Conservation (phyloP, 83 land plant genomes). For the Isoetes engelmannii region DNA sequence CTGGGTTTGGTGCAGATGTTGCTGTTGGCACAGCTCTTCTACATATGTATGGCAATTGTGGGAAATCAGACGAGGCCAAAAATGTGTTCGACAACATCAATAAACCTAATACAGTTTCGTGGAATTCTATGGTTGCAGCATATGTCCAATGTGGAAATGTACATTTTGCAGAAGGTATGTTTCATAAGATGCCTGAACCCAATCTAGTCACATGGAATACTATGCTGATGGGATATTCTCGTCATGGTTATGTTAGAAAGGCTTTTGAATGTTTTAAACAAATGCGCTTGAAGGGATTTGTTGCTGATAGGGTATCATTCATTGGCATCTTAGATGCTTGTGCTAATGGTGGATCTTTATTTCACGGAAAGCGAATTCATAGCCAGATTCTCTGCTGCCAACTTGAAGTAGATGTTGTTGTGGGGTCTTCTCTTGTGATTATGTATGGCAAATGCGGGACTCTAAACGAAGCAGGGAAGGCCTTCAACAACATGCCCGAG, state of each 20-base stretch:
- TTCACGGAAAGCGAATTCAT: constrained; percentile 35
- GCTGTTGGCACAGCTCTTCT: constrained; percentile 43
- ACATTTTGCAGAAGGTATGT: no score
- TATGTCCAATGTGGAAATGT: constrained; percentile 27
- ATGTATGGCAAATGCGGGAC: constrained; percentile 46
- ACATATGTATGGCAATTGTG: constrained; percentile 49
- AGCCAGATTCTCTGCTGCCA: constrained; percentile 29
- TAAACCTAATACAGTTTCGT: constrained; percentile 43
- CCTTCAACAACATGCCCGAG: constrained; percentile 35
- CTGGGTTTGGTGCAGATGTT: constrained; percentile 26
- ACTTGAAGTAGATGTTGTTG: constrained; percentile 23
- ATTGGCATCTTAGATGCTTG: constrained; percentile 41
- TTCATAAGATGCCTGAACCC: no score
- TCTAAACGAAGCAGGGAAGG: constrained; percentile 26
- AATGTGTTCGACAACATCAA: constrained; percentile 37
- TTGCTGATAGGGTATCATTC: constrained; percentile 46
- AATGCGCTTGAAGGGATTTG: constrained; percentile 39
- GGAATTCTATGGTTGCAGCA: constrained; percentile 46
- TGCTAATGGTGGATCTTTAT: constrained; percentile 24
- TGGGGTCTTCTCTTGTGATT: constrained; percentile 48
- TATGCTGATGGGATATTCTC: no score
- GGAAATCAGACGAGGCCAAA: constrained; percentile 21
- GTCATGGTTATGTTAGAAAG: constrained; percentile 22
- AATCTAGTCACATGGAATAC: no score
- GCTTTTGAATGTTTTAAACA: constrained; percentile 22